These are phyloP conservation scores for Groenewaldozyma salmanticensis DNA, from an alignment of 805 yeast species.

Conservation along the genomic window DNA sequence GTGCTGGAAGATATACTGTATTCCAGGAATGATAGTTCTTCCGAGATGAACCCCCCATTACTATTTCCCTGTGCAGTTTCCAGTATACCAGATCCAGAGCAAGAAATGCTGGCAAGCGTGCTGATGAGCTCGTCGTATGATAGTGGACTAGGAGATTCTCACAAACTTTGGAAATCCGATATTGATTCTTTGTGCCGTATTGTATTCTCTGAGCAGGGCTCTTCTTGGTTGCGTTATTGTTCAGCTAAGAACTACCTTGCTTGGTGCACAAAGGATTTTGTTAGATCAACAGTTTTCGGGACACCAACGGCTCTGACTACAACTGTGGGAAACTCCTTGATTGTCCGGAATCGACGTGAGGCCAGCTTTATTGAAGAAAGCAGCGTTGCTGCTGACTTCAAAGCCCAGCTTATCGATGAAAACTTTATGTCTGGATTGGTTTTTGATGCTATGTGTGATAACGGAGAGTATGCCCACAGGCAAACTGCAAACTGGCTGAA, in stretches of 20 bases:
- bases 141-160: constrained; percentile 8
- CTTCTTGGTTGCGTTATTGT: constrained; percentile 19
- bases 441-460: not conserved
- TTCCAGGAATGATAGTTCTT: not conserved
- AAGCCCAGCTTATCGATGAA: not conserved
- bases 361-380: not conserved
- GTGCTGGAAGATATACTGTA: not conserved
- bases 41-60: constrained; percentile 6
- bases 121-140: constrained; percentile 18
- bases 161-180: constrained; percentile 10
- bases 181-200: constrained; percentile 12
- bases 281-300: not conserved
- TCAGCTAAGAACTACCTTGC: constrained; percentile 18
- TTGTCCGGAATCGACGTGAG: not conserved
- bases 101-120: constrained; percentile 19
- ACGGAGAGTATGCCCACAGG: constrained; percentile 12
- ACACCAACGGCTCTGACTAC: not conserved
- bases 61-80: constrained; percentile 15
- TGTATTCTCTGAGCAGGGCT: constrained; percentile 20
- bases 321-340: not conserved
- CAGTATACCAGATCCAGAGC: constrained; percentile 5
- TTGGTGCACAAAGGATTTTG: constrained; percentile 12
- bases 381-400: no score
- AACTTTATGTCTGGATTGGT: not conserved
- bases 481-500: constrained; percentile 20